Percentiles rank a stretch among this genome's conserved stretches.
phyloP scores from a whole-genome alignment of 192 early-diverging fungal genomes.

The Backusella circina region DNA sequence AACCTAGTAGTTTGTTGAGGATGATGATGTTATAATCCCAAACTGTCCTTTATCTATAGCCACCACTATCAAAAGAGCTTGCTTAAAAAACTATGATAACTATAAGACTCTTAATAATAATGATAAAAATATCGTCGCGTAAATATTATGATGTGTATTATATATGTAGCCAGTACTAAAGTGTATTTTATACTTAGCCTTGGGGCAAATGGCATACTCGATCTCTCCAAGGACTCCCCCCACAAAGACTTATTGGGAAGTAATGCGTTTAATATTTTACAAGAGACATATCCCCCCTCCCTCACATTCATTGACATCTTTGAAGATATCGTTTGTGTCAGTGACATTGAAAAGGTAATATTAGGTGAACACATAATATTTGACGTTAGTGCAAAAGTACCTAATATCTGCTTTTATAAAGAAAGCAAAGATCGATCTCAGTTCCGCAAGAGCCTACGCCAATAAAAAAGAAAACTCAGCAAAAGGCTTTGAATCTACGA shows the following conservation, averaged over 20 bases:
- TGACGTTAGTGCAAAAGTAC: background rate
- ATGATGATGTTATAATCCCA: background rate
- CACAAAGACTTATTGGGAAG: background rate
- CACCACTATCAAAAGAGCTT: background rate
- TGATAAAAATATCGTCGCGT: background rate
- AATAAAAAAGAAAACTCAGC: background rate
- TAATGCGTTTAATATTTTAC: background rate
- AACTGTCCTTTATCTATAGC: background rate
- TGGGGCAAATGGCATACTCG: background rate
- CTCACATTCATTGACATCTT: background rate
- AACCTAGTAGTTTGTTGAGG: background rate
- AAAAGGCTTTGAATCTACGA: background rate
- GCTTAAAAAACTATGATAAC: background rate
- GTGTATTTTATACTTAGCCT: background rate
- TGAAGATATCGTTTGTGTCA: background rate
- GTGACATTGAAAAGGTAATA: conserved; percentile 8
- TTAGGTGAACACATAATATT: background rate
- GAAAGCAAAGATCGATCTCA: background rate
- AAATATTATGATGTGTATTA: background rate
- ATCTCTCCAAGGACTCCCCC: background rate
- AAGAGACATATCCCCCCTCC: background rate
- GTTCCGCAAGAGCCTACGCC: background rate
- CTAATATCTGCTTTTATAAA: background rate
- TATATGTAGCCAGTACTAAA: background rate
- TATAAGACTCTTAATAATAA: background rate